A percentile compares a stretch with the other conserved stretches of the same genome.
Conservation (phyloP, 1,139 yeast genomes). For the Saccharomycopsis hybrid region DNA sequence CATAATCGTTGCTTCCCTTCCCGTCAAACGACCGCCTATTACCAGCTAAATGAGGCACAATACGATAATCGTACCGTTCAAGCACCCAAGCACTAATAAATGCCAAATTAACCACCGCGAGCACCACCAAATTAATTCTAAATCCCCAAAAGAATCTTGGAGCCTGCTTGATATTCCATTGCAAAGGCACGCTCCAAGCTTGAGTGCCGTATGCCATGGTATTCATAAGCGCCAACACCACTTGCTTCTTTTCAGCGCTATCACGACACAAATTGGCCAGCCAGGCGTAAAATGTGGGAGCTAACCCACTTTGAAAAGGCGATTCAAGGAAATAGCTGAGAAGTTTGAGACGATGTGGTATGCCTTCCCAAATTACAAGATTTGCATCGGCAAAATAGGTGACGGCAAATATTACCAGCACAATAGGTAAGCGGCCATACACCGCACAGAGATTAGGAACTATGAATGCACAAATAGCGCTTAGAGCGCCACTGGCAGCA, state of each 20-base stretch:
- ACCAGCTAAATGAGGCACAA: not conserved
- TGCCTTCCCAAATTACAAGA: not conserved
- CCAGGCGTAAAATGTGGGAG: not conserved
- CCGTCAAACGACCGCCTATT: not conserved
- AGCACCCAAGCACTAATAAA: not conserved
- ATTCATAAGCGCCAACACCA: not conserved
- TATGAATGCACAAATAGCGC: not conserved
- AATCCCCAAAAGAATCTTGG: not conserved
- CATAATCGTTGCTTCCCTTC: not conserved
- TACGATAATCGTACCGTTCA: not conserved
- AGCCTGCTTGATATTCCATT: not conserved
- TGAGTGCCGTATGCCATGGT: not conserved
- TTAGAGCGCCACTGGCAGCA: not conserved
- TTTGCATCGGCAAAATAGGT: not conserved
- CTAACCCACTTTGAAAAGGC: not conserved
- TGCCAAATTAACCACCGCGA: not conserved
- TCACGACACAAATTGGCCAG: not conserved
- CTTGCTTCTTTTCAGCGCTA: constrained; percentile 1
- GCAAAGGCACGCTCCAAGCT: not conserved
- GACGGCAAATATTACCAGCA: not conserved
- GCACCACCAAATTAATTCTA: not conserved
- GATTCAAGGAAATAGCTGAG: not conserved
- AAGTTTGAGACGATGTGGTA: not conserved
- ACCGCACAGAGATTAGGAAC: not conserved
- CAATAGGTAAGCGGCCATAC: not conserved